phyloP scores from a whole-genome alignment of 495 filamentous ascomycete genomes.

The Lasiosphaeria ovina region DNA sequence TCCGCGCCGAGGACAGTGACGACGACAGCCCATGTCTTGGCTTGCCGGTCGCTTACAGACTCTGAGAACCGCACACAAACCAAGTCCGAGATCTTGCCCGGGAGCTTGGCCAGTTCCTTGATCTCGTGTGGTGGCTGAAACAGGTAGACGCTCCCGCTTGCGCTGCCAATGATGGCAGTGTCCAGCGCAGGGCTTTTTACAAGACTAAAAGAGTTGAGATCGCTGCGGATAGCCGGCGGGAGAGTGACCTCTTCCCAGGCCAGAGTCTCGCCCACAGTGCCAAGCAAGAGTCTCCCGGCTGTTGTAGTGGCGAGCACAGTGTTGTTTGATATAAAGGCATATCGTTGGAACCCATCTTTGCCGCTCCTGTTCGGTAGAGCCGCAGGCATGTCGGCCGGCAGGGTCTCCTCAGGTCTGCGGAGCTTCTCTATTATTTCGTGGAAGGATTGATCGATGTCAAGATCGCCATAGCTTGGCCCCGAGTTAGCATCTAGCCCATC shows the following conservation, averaged over 20 bases:
- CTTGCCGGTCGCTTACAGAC: not conserved
- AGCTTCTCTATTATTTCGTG: constrained; percentile 21
- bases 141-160: constrained; percentile 51
- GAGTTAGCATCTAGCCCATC: not conserved
- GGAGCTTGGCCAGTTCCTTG: constrained; percentile 29
- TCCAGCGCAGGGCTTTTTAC: constrained; percentile 32
- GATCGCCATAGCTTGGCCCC: constrained; percentile 1
- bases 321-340: constrained; percentile 60
- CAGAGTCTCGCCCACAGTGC: constrained; percentile 28
- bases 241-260: constrained; percentile 42
- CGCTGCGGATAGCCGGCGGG: constrained; percentile 27
- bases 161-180: constrained; percentile 52
- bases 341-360: constrained; percentile 58
- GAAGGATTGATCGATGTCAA: constrained; percentile 21
- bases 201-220: constrained; percentile 47
- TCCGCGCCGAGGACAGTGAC: constrained; percentile 26
- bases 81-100: constrained; percentile 55
- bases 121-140: constrained; percentile 36
- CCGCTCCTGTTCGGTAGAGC: constrained; percentile 7
- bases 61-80: constrained; percentile 22
- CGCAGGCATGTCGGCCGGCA: not conserved
- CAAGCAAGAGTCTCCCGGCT: constrained; percentile 60
- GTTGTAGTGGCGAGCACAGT: constrained; percentile 58
- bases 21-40: constrained; percentile 16
- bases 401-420: not conserved